Base-by-base conservation (phyloP, 371 early-diverging fungal species). In the Quaeritorhiza haematococci region DNA sequence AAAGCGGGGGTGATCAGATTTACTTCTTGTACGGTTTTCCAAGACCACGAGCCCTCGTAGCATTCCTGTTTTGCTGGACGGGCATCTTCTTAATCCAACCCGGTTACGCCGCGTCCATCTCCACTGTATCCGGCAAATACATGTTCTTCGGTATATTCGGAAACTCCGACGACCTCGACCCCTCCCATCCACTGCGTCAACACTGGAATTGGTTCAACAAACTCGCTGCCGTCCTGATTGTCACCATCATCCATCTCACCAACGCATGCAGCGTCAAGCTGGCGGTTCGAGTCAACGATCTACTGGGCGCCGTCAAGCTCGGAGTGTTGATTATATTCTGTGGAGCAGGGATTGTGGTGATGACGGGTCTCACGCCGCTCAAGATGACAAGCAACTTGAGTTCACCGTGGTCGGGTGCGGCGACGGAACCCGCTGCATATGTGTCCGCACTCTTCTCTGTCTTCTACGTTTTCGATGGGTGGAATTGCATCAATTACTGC, bases 381-480 rank as follows among this genome's bases (percentile, higher is more conserved):
- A 6, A 6, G 68, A 7, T 52, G 57, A 1, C 33, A 53, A 17
- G 46, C 34, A 42, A 45, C 47, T 15, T 45, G 26, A 27, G 42
- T 23, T 53, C 62, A 29, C 33, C 59, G 0, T 69, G 59, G 35
- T 59, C 41, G 15, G 62, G 59, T 6, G 61, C 67, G 4, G 7
- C 52, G 1, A 42, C 17, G 4, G 50, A 53, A 33, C 61, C 56
- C 3, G 55, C 41, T 53, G 58, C 33, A 17, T 67, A 69, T 33
- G 69, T 66, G 7, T 29, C 27, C 4, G 69, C 69, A 3, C 32
- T 69, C 45, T 59, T 63, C 46, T 56, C 53, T 30, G 60, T 65
- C 41, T 71, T 92, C 7, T 92, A 88, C 85, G 87, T 90, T 0
- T 92, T 87, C 64, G 91, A 89, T 23, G 51, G 51, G 8, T 71